Conservation (phyloP, 129 eudicot genomes). For the Silybum marianum region DNA sequence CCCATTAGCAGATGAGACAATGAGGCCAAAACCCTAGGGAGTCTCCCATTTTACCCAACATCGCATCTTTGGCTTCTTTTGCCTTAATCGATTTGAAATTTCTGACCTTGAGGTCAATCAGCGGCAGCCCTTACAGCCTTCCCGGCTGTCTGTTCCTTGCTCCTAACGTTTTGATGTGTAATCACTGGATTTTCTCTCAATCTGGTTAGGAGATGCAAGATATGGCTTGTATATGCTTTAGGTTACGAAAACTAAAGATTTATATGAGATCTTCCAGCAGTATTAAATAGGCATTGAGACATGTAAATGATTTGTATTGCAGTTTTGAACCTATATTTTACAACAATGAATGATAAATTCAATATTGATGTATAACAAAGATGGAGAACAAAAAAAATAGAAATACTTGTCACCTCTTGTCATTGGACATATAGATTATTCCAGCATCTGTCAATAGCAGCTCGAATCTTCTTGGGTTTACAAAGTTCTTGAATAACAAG, state of each 20-base stretch:
- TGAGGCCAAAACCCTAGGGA: no score
- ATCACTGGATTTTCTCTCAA: no score
- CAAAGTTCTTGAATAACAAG: constrained; percentile 58
- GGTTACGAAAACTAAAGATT: not conserved
- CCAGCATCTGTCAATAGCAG: constrained; percentile 77
- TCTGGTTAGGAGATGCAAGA: not conserved
- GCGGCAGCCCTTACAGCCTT: no score
- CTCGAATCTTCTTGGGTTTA: constrained; percentile 52
- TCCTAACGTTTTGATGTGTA: no score
- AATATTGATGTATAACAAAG: constrained; percentile 17
- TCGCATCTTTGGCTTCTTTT: no score
- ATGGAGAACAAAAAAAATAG: not conserved
- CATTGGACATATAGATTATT: constrained; percentile 50
- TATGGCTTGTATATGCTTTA: not conserved
- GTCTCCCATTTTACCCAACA: no score
- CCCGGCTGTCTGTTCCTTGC: no score
- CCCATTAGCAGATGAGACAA: no score
- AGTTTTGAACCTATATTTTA: constrained; percentile 11
- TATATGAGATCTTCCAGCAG: not conserved
- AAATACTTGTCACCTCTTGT: constrained; percentile 18
- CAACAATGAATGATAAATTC: constrained; percentile 17
- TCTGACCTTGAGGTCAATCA: no score
- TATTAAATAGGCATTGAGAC: not conserved
- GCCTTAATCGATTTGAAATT: no score
- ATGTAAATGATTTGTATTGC: constrained; percentile 24